Base-by-base conservation (phyloP, 2,329 filamentous ascomycete genomes). In the Fusarium buxicola region DNA sequence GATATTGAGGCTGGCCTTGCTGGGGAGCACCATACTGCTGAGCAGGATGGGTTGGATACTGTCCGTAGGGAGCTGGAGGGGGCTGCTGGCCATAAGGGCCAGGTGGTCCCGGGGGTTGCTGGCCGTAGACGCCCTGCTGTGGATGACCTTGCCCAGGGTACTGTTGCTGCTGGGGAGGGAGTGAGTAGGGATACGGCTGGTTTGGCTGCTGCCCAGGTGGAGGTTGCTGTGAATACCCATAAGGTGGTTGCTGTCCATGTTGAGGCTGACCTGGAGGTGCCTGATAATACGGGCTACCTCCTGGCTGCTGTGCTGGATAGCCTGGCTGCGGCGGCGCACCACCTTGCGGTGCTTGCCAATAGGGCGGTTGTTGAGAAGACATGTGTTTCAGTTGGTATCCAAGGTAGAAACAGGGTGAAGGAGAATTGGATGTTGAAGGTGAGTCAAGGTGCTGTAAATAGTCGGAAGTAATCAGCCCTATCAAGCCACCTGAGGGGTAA, bases 81-180 rank as follows among this genome's bases (percentile, higher is more conserved):
- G 49, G 48, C 7, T 55, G 48, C n/a, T 72, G 27, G 1, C 44
- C 44, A 13, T 63, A 55, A 1, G 55, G 48, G 1, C 24, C 36
- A 71, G 74, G 43, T 68, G 64, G 34, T 56, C 58, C 58, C 55
- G 55, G 43, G 47, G 61, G 38, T n/a, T 60, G 65, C 30, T 64
- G 55, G 2, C 60, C 63, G 10, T 68, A 54, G 2, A 39, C 30
- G 5, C 31, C n/a, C 27, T 64, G 60, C 6, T 51, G 60, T 8
- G 50, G 34, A 16, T 57, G 53, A 9, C 40, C 54, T 16, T 55
- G 58, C 8, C 48, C 16, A 28, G 48, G 58, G 2, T 55, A 58
- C 5, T 59, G 57, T 2, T 65, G 66, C 4, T 55, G 61, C 1
- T 36, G 38, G 1, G 51, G 40, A 30, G 62, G 62, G 9, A 34